Evolutionary conservation across 2,329 filamentous ascomycete genomes (phyloP).

Genomic region (Aspergillus pseudoterreus): DNA sequence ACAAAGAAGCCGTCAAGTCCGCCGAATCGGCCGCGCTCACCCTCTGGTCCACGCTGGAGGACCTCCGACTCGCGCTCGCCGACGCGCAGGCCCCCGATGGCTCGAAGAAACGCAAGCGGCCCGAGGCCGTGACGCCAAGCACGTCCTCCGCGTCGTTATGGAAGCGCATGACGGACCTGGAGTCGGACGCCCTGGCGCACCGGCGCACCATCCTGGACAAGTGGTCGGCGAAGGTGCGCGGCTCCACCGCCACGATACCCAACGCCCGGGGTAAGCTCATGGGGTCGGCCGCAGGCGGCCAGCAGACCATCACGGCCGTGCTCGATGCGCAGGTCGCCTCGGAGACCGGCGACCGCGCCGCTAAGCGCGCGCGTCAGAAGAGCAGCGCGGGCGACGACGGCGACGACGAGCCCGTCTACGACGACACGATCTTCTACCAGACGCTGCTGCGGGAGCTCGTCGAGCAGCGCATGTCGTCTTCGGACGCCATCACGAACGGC

Average conservation of each 20-base stretch:
- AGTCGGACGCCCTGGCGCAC: slow-evolving; percentile 56
- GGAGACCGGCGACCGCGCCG: slow-evolving; percentile 30
- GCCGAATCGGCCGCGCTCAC: slow-evolving; percentile 83
- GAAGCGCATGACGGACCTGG: slow-evolving; percentile 65
- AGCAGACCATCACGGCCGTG: slow-evolving; percentile 49
- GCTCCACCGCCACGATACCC: slow-evolving; percentile 46
- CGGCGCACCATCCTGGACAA: slow-evolving; percentile 76
- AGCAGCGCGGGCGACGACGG: slow-evolving; percentile 10
- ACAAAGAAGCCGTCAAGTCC: slow-evolving; percentile 58
- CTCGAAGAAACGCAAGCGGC: slow-evolving; percentile 46
- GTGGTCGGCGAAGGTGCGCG: slow-evolving; percentile 79
- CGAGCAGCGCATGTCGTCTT: slow-evolving; percentile 74
- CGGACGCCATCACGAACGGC: slow-evolving; percentile 45
- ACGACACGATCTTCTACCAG: slow-evolving; percentile 94
- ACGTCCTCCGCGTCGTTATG: slow-evolving; percentile 66
- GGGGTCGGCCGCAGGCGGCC: slow-evolving; percentile 45
- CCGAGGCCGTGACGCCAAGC: slow-evolving; percentile 44
- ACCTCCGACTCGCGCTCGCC: slow-evolving; percentile 38
- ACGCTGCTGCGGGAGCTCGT: slow-evolving; percentile 88
- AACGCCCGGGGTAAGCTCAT: slow-evolving; percentile 60
- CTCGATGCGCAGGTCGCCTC: slow-evolving; percentile 44
- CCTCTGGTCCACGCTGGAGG: slow-evolving; percentile 69
- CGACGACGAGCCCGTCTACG: slow-evolving; percentile 64
- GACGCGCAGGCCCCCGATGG: slow-evolving; percentile 32
- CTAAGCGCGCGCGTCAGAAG: slow-evolving; percentile 29